Base-by-base conservation (phyloP, 805 yeast genomes). In the Spathaspora girioi region DNA sequence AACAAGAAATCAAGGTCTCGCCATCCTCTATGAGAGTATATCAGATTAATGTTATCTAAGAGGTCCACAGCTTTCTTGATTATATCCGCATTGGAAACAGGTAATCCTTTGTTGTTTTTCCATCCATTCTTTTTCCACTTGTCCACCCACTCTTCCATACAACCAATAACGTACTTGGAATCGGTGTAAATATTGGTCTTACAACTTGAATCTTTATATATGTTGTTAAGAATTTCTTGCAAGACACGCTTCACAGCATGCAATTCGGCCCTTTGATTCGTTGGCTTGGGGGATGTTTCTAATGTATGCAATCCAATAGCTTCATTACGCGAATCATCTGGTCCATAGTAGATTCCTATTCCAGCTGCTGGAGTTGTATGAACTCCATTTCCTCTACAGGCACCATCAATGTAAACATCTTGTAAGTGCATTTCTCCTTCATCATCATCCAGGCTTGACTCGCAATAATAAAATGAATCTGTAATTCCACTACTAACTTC, bases 241-340 rank as follows among this genome's bases (percentile, higher is more conserved):
- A 87, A 61, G 0, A 94, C 96, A 32, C 72, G 72, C 5, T 68
- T 61, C n/a, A 88, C 75, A 0, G 96, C 97, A 11, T 70, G 65
- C 9, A 91, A 76, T 66, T 92, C 97, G 0, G 96, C 94, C 41
- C 89, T 69, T 56, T 88, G 92, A 59, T 90, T 91, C 1, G 96
- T 89, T 35, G 84, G 90, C 1, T 53, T 19, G 6, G 26, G 26
- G 8, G 17, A 35, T 43, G 55, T 50, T 32, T 66, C 67, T 23
- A 64, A 63, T 8, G 46, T 52, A 2, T 60, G 60, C 23, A 89
- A 69, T 0, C 84, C 80, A 5, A 73, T 80, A 0, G 85, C 72
- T 7, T 73, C 69, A 62, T 87, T 87, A 46, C 86, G 66, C 1
- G 74, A 52, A 58, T 84, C 86, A 38, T 65, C 60, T 0, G 57